Evolutionary conservation across 208 protist genomes (phyloP).

Genomic region (Strigomonas culicis): DNA sequence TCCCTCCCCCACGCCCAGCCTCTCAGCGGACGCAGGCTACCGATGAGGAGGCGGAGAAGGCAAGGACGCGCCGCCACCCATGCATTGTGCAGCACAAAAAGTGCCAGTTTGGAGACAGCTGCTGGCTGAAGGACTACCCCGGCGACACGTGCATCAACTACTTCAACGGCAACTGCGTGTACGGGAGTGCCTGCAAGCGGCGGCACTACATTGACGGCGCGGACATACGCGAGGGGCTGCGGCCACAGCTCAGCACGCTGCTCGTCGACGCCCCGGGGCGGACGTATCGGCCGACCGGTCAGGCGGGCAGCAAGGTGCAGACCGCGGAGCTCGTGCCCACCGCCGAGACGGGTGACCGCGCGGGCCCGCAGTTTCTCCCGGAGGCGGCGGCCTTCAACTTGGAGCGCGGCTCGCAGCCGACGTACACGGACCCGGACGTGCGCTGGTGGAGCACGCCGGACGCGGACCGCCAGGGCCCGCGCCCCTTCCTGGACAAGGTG

Average conservation of each 20-base stretch:
- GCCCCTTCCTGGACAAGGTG: constrained; percentile 29
- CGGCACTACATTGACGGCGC: constrained; percentile 69
- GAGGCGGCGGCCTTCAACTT: constrained; percentile 31
- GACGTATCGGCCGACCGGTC: neutral
- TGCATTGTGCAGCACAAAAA: constrained; percentile 74
- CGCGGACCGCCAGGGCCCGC: constrained; percentile 1
- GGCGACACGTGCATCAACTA: constrained; percentile 76
- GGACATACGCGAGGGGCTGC: constrained; percentile 36
- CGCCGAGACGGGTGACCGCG: neutral
- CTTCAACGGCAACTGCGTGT: constrained; percentile 61
- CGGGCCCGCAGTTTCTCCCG: constrained; percentile 5
- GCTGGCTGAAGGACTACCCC: constrained; percentile 51
- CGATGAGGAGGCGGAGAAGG: constrained; percentile 8
- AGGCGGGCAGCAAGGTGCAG: constrained; percentile 15
- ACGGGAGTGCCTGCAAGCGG: constrained; percentile 42
- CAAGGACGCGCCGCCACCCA: constrained; percentile 34
- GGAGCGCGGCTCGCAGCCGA: constrained; percentile 27
- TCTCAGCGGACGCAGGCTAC: neutral
- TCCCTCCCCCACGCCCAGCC: neutral
- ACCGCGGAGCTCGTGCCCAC: neutral
- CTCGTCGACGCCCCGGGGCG: constrained; percentile 6
- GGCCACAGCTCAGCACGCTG: constrained; percentile 5
- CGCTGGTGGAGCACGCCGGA: neutral
- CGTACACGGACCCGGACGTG: constrained; percentile 24
- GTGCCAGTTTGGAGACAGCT: constrained; percentile 60